phyloP scores from a whole-genome alignment of 441 rosid species.

The Rhodomyrtus psidioides region DNA sequence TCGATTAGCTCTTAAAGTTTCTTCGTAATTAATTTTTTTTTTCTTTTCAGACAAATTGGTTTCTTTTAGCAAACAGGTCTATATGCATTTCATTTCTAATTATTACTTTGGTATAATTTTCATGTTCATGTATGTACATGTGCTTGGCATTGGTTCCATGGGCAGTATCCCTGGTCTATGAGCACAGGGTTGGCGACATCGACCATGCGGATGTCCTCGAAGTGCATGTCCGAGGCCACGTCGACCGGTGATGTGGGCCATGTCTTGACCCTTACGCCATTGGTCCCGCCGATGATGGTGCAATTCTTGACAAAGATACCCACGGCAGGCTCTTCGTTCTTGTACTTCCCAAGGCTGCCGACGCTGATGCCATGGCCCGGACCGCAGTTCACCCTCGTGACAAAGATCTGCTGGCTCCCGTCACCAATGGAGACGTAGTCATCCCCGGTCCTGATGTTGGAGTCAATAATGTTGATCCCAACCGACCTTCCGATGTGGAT shows the following conservation, averaged over 20 bases:
- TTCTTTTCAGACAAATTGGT: background rate
- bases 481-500: slow-evolving; percentile 4
- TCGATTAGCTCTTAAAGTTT: background rate
- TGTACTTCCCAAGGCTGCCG: slow-evolving; percentile 1
- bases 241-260: background rate
- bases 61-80: background rate
- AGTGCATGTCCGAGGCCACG: background rate
- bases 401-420: background rate
- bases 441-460: background rate
- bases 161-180: background rate
- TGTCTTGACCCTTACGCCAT: background rate
- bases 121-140: background rate
- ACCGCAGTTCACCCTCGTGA: background rate
- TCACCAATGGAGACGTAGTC: background rate
- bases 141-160: background rate
- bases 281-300: background rate
- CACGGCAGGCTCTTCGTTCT: background rate
- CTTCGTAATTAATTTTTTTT: background rate
- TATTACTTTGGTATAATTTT: background rate
- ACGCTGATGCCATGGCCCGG: slow-evolving; percentile 8
- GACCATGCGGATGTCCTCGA: background rate
- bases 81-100: background rate
- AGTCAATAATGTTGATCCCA: background rate
- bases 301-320: background rate
- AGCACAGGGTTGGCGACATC: background rate